phyloP scores from a whole-genome alignment of 441 rosid species.

The Arabidopsis lyrata region DNA sequence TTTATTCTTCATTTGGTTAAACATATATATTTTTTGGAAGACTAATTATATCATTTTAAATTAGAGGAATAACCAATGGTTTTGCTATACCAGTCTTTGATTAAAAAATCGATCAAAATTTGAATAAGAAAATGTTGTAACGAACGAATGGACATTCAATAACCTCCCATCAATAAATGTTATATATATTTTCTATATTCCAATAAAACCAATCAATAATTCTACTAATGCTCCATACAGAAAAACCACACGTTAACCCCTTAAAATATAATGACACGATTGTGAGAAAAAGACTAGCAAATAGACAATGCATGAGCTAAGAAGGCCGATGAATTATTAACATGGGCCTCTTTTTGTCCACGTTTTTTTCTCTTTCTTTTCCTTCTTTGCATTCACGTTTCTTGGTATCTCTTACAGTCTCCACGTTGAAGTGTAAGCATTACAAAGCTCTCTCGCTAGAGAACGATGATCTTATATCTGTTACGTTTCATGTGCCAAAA shows the following conservation, averaged over 20 bases:
- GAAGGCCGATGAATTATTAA: conserved; percentile 19
- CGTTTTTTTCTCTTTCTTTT: conserved; percentile 29
- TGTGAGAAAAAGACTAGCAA: conserved; percentile 18
- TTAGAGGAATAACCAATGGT: neutral
- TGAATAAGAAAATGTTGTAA: no score
- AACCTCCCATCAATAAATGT: no score
- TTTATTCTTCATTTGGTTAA: neutral
- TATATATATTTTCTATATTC: neutral
- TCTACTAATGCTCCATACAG: neutral
- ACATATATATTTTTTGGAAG: neutral
- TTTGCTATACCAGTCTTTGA: neutral
- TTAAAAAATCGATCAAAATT: no score
- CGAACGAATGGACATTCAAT: no score
- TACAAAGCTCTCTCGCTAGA: conserved; percentile 25
- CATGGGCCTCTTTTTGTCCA: conserved; percentile 33
- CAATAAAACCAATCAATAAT: neutral
- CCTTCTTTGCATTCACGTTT: conserved; percentile 35
- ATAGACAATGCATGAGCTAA: conserved; percentile 20
- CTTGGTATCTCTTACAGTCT: conserved; percentile 33
- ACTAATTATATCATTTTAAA: neutral
- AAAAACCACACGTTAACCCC: conserved; percentile 20
- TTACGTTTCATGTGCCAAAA: conserved; percentile 32
- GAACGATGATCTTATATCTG: conserved; percentile 14
- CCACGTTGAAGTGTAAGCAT: conserved; percentile 32
- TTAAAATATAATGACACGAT: conserved; percentile 12